Conservation (phyloP, 805 yeast species). For the Candida ovalis region DNA sequence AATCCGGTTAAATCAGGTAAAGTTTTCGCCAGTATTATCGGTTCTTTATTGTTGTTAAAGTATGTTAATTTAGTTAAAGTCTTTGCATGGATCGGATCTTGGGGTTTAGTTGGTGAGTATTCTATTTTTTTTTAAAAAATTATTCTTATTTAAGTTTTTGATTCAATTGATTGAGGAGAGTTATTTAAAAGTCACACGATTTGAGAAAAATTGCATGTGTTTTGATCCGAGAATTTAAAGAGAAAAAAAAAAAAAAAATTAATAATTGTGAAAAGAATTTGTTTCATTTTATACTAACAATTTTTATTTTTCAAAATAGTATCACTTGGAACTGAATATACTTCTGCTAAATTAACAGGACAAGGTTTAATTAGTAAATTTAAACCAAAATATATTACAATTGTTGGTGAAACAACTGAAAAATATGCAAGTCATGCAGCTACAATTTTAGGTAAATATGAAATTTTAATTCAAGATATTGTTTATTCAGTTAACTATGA, state of each 20-base stretch:
- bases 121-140: not conserved
- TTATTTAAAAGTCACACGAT: not conserved
- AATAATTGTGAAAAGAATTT: not conserved
- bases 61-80: slow-evolving; percentile 59
- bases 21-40: slow-evolving; percentile 61
- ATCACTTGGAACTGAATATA: slow-evolving; percentile 74
- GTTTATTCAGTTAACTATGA: slow-evolving; percentile 68
- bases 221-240: too few species aligned
- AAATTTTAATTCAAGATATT: slow-evolving; percentile 50
- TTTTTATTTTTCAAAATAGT: slow-evolving; percentile 20
- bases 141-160: not conserved
- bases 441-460: slow-evolving; percentile 43
- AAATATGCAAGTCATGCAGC: slow-evolving; percentile 34
- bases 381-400: slow-evolving; percentile 51
- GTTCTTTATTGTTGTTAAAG: slow-evolving; percentile 54
- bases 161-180: not conserved
- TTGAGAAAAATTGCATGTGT: too few species aligned
- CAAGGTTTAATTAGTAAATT: slow-evolving; percentile 76
- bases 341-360: slow-evolving; percentile 70
- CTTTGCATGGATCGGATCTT: slow-evolving; percentile 55
- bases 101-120: slow-evolving; percentile 41
- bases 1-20: slow-evolving; percentile 75
- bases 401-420: slow-evolving; percentile 27
- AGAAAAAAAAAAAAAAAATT: too few species aligned
- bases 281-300: slow-evolving; percentile 3